Conservation (phyloP, 2,329 filamentous ascomycete species). For the Penicillium corylophilum region DNA sequence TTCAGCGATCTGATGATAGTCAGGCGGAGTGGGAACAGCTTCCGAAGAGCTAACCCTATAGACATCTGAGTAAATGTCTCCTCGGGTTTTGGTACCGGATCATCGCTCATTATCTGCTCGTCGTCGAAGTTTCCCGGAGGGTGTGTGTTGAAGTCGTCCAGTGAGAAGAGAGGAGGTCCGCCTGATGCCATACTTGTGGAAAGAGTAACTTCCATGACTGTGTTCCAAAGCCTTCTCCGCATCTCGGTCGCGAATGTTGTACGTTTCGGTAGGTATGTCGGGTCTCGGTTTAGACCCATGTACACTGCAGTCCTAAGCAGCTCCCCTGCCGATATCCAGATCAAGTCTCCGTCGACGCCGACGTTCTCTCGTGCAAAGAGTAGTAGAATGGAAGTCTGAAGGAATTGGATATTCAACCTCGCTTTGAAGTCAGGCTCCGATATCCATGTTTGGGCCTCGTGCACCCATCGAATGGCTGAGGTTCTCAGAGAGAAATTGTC, state of each 20-base stretch:
- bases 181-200: slow-evolving; percentile 40
- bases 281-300: slow-evolving; percentile 45
- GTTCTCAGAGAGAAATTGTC: slow-evolving; percentile 51
- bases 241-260: slow-evolving; percentile 23
- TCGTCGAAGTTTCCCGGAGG: slow-evolving; percentile 44
- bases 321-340: slow-evolving; percentile 40
- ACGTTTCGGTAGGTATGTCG: slow-evolving; percentile 29
- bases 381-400: slow-evolving; percentile 49
- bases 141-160: slow-evolving; percentile 39
- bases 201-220: slow-evolving; percentile 37
- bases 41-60: slow-evolving; percentile 36
- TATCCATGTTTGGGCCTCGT: slow-evolving; percentile 58
- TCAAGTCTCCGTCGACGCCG: slow-evolving; percentile 35
- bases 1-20: slow-evolving; percentile 33
- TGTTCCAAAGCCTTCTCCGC: slow-evolving; percentile 33
- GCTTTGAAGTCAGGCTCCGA: slow-evolving; percentile 56
- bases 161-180: slow-evolving; percentile 34
- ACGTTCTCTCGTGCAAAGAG: slow-evolving; percentile 38
- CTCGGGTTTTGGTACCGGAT: slow-evolving; percentile 29
- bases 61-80: slow-evolving; percentile 36
- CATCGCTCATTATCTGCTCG: slow-evolving; percentile 33
- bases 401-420: slow-evolving; percentile 49
- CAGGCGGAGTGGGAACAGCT: slow-evolving; percentile 39
- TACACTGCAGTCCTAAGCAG: slow-evolving; percentile 41
- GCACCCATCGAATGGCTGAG: slow-evolving; percentile 55